Conservation (phyloP, 192 early-diverging fungal genomes). For the Umbelopsis ramanniana region DNA sequence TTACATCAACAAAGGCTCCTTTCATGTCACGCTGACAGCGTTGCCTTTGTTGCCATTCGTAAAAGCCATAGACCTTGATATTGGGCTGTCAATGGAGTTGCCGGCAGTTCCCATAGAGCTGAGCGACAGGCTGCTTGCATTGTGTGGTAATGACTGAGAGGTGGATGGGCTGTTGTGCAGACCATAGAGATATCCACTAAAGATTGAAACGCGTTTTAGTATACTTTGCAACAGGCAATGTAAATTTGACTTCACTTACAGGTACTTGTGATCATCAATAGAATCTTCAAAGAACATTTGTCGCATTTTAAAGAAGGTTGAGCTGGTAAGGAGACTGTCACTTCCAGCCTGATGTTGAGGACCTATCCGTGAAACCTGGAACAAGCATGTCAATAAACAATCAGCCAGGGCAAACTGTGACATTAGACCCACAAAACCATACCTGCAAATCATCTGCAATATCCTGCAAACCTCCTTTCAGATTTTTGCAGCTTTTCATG, state of each 20-base stretch:
- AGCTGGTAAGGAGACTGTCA: slow-evolving; percentile 93
- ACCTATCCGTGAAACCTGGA: slow-evolving; percentile 85
- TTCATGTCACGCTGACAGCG: slow-evolving; percentile 13
- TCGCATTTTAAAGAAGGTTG: slow-evolving; percentile 98
- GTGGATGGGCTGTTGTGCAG: slow-evolving; percentile 35
- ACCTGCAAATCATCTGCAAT: slow-evolving; percentile 97
- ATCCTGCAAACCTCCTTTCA: slow-evolving; percentile 98
- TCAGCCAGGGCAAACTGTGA: not conserved
- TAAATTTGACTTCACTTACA: too few relatives aligned
- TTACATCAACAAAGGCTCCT: not conserved
- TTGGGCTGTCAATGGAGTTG: not conserved
- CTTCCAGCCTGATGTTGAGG: slow-evolving; percentile 99
- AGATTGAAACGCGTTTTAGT: too few relatives aligned
- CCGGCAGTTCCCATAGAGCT: not conserved
- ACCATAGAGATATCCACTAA: slow-evolving; percentile 57
- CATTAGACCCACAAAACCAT: not conserved
- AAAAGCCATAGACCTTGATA: slow-evolving; percentile 18
- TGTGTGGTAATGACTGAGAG: slow-evolving; percentile 10
- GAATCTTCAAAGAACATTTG: slow-evolving; percentile 95
- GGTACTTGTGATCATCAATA: slow-evolving; percentile 93
- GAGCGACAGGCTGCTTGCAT: slow-evolving; percentile 7
- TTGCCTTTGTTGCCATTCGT: not conserved
- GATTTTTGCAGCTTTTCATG: slow-evolving; percentile 95
- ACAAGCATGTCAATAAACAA: not conserved
- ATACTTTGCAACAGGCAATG: too few relatives aligned